Evolutionary conservation across 371 early-diverging fungal genomes (phyloP), one percentile per base, ranked within the genome.

Genomic region (Basidiobolus meristosporus): DNA sequence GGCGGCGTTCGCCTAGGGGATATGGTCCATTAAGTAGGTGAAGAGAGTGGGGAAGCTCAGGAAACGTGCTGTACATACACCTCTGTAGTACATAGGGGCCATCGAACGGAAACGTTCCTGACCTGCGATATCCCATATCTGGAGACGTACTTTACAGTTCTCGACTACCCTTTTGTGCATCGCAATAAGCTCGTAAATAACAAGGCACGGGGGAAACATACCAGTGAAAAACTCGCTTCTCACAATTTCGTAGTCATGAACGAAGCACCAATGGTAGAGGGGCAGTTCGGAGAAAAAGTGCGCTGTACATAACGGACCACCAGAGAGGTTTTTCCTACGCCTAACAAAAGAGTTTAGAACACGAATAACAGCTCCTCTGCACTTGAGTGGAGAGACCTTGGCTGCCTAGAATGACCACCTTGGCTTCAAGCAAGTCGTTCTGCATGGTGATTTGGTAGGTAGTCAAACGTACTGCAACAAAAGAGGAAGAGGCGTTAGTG

Each of bases 1-100:
- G 14, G 73, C 73, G 26, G 77, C 73, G 39, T 67, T 71, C 21
- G 77, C 73, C 62, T 59, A 52, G 11, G 12, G 5, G 35, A 31
- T 15, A 32, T n/a, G n/a, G n/a, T n/a, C n/a, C n/a, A n/a, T n/a
- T n/a, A n/a, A n/a, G n/a, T n/a, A n/a, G n/a, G n/a, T n/a, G n/a
- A n/a, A n/a, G n/a, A n/a, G n/a, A n/a, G n/a, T n/a, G n/a, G n/a
- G n/a, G n/a, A n/a, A n/a, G n/a, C n/a, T n/a, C n/a, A n/a, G n/a
- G n/a, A n/a, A n/a, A n/a, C n/a, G n/a, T n/a, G n/a, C n/a, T n/a
- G n/a, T 42, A 45, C 59, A 54, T 55, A 65, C 69, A 1, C 82
- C 82, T 42, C 82, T 68, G 46, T 82, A 82, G 47, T 82, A 82
- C 74, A 78, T 75, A 33, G 75, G 77, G 30, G 82, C 74, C 72